phyloP scores from a whole-genome alignment of 2,329 filamentous ascomycete species.

The Boeremia exigua region DNA sequence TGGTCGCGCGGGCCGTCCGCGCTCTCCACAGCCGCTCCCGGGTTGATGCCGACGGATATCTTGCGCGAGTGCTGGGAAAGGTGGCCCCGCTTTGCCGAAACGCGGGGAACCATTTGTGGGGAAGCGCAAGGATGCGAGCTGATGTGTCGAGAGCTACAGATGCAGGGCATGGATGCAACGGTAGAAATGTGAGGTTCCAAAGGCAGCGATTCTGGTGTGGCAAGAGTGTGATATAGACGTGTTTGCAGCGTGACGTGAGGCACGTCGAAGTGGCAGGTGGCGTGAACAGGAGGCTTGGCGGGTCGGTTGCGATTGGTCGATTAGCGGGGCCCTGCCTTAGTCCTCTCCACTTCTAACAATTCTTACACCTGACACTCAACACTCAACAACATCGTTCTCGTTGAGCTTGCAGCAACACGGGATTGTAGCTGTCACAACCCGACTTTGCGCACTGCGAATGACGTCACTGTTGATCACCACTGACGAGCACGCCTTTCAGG shows the following conservation, averaged over 20 bases:
- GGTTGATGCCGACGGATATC: conserved; percentile 11
- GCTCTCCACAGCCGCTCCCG: conserved; percentile 1
- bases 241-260: conserved; percentile 2
- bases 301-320: background rate
- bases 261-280: conserved; percentile 5
- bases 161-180: background rate
- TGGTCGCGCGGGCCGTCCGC: conserved; percentile 3
- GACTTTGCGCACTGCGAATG: too few relatives aligned
- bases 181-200: background rate
- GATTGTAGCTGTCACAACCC: background rate
- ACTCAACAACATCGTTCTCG: background rate
- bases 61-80: conserved; percentile 5
- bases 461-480: too few relatives aligned
- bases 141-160: conserved; percentile 19
- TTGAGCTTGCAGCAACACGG: too few relatives aligned
- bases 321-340: background rate
- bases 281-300: conserved; percentile 16
- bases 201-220: background rate
- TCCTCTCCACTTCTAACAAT: background rate
- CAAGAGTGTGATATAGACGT: background rate
- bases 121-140: conserved; percentile 22
- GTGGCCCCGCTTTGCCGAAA: conserved; percentile 15
- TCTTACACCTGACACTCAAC: background rate
- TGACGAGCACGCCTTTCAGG: too few relatives aligned
- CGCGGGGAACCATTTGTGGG: conserved; percentile 13